Percentiles rank a stretch among this genome's conserved stretches.
Conservation (phyloP, 164 flowering plant genomes). For the Aristolochia contorta region DNA sequence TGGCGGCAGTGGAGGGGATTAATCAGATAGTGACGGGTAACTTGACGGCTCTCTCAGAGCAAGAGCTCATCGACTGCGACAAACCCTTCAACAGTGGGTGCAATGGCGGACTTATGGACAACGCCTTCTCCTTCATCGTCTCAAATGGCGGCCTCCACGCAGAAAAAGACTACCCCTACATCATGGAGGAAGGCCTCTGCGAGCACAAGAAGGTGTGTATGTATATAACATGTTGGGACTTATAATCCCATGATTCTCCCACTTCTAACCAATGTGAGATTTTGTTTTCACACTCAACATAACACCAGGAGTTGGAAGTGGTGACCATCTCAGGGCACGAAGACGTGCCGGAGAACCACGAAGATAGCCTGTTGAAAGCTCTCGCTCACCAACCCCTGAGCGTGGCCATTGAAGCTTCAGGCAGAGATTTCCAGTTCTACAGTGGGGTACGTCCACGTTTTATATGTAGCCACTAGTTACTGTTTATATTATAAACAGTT, state of each 20-base stretch:
- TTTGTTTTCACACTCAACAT: no score
- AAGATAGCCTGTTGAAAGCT: conserved; percentile 66
- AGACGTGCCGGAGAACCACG: conserved; percentile 55
- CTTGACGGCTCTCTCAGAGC: conserved; percentile 67
- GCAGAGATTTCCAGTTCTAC: conserved; percentile 88
- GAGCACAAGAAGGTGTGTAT: conserved; percentile 35
- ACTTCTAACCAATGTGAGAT: no score
- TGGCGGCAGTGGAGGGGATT: conserved; percentile 84
- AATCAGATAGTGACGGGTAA: conserved; percentile 76
- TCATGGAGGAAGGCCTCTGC: conserved; percentile 61
- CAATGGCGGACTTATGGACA: conserved; percentile 77
- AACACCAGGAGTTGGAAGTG: conserved; percentile 19
- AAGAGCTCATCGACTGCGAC: conserved; percentile 78
- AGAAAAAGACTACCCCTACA: conserved; percentile 71
- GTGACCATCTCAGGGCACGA: conserved; percentile 44
- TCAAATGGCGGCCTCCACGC: conserved; percentile 46
- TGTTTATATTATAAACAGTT: no score
- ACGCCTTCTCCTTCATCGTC: conserved; percentile 54
- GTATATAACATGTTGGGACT: no score
- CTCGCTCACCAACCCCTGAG: conserved; percentile 85
- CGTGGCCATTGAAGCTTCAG: conserved; percentile 88
- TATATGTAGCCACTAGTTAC: no score
- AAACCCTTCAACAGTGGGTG: conserved; percentile 56
- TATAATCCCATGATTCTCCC: no score
- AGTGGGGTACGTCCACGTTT: conserved; percentile 46